These are phyloP conservation scores for Lolium perenne DNA, from an alignment of 176 grass and related monocot genomes.

Conservation along the genomic window DNA sequence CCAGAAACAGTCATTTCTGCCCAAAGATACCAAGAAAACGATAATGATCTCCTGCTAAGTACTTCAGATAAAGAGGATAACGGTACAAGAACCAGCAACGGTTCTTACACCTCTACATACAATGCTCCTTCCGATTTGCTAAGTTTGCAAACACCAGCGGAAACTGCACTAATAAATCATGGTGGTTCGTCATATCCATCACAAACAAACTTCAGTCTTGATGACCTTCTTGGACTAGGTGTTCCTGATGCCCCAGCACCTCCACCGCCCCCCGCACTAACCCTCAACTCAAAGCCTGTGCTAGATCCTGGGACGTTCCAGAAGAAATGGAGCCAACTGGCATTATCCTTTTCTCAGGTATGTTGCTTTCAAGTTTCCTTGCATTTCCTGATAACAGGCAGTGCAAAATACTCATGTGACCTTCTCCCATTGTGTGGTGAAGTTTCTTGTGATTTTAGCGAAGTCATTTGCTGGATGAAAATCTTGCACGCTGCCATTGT, in stretches of 20 bases:
- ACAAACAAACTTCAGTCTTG: conserved; percentile 67
- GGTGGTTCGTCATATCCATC: conserved; percentile 48
- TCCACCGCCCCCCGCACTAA: conserved; percentile 57
- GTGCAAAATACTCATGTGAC: background rate
- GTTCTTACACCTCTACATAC: conserved; percentile 70
- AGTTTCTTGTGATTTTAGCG: conserved; percentile 5
- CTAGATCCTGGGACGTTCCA: conserved; percentile 93
- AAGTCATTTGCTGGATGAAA: conserved; percentile 9
- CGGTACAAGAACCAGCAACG: conserved; percentile 55
- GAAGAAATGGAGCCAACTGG: conserved; percentile 92
- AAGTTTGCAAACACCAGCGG: conserved; percentile 58
- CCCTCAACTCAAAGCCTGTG: conserved; percentile 78
- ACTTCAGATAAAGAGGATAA: conserved; percentile 95
- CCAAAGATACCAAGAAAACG: conserved; percentile 94
- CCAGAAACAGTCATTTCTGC: conserved; percentile 71
- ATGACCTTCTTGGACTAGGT: conserved; percentile 93
- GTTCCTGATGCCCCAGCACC: conserved; percentile 47
- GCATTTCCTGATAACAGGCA: conserved; percentile 30
- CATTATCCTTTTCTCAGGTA: conserved; percentile 82
- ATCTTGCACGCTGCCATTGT: background rate
- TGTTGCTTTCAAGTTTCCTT: conserved; percentile 33
- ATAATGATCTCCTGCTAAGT: conserved; percentile 97
- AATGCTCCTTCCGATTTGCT: conserved; percentile 85
- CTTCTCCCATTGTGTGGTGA: conserved; percentile 1
- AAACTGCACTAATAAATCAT: conserved; percentile 53